A percentile compares a stretch with the other conserved stretches of the same genome.
Evolutionary conservation across 805 yeast species (phyloP).

Genomic region (Metschnikowia kunwiensis): DNA sequence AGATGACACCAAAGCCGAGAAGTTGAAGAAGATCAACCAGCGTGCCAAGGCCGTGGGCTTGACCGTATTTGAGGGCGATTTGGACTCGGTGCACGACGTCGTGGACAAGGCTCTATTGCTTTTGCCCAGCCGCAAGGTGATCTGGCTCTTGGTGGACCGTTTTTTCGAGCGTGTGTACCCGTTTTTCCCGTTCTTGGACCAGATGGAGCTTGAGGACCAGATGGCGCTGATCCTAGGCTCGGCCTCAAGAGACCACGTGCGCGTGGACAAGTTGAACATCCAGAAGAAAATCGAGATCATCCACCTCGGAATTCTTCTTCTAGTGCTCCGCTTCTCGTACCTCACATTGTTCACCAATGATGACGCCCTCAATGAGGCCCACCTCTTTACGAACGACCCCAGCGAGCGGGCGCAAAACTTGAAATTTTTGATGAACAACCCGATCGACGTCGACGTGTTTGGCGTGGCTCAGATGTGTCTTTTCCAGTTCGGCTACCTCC

Average conservation of each 20-base stretch:
- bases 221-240: slow-evolving; percentile 22
- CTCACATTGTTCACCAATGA: slow-evolving; percentile 38
- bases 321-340: slow-evolving; percentile 34
- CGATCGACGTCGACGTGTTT: slow-evolving; percentile 21
- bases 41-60: slow-evolving; percentile 20
- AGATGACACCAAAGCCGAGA: slow-evolving; percentile 7
- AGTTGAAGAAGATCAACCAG: slow-evolving; percentile 13
- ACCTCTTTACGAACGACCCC: slow-evolving; percentile 12
- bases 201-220: slow-evolving; percentile 21
- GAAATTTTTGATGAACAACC: slow-evolving; percentile 21
- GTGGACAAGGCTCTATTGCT: slow-evolving; percentile 18
- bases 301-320: slow-evolving; percentile 30
- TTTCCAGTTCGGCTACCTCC: slow-evolving; percentile 14
- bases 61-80: slow-evolving; percentile 20
- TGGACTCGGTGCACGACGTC: slow-evolving; percentile 20
- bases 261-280: slow-evolving; percentile 23
- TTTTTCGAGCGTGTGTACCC: slow-evolving; percentile 51
- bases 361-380: slow-evolving; percentile 26
- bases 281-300: slow-evolving; percentile 34
- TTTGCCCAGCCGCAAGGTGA: slow-evolving; percentile 24
- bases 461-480: slow-evolving; percentile 24
- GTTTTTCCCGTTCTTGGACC: slow-evolving; percentile 54
- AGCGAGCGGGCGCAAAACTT: slow-evolving; percentile 11
- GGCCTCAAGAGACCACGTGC: slow-evolving; percentile 11
- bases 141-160: slow-evolving; percentile 27